Evolutionary conservation across 495 filamentous ascomycete genomes (phyloP).

Genomic region (Sordaria brevicollis): DNA sequence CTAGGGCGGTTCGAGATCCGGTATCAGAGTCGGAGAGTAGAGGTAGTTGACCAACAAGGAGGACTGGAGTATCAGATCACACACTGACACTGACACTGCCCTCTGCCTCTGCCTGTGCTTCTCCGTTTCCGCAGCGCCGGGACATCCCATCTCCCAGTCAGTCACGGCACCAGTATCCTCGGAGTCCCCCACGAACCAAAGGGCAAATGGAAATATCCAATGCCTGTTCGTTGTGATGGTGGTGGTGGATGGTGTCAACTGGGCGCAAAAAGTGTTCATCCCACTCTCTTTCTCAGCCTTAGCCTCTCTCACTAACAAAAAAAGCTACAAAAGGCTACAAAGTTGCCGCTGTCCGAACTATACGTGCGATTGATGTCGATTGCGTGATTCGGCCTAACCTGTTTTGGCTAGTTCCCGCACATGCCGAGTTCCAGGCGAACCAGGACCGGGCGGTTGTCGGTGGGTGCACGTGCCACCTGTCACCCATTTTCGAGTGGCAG

Average conservation of each 20-base stretch:
- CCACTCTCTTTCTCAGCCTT: too few relatives aligned
- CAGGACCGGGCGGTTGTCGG: neutral
- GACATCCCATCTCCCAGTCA: neutral
- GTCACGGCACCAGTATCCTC: neutral
- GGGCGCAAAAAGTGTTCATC: neutral
- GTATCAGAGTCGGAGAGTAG: too few relatives aligned
- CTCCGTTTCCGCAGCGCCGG: neutral
- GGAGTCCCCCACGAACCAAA: neutral
- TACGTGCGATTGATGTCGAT: conserved; percentile 14
- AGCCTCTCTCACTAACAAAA: neutral
- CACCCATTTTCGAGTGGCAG: neutral
- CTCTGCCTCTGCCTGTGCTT: too few relatives aligned
- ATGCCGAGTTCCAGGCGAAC: neutral
- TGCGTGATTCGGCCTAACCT: conserved; percentile 19
- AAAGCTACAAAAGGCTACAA: neutral
- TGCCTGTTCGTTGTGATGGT: neutral
- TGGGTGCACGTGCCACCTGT: neutral
- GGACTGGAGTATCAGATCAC: neutral
- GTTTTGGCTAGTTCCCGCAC: neutral
- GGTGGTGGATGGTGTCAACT: neutral
- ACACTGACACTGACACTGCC: too few relatives aligned
- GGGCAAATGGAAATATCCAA: neutral
- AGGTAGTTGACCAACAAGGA: neutral
- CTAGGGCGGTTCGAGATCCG: neutral
- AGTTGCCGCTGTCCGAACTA: conserved; percentile 8